Evolutionary conservation across 768 basidiomycete genomes (phyloP).

Genomic region (Termitomyces sp.): DNA sequence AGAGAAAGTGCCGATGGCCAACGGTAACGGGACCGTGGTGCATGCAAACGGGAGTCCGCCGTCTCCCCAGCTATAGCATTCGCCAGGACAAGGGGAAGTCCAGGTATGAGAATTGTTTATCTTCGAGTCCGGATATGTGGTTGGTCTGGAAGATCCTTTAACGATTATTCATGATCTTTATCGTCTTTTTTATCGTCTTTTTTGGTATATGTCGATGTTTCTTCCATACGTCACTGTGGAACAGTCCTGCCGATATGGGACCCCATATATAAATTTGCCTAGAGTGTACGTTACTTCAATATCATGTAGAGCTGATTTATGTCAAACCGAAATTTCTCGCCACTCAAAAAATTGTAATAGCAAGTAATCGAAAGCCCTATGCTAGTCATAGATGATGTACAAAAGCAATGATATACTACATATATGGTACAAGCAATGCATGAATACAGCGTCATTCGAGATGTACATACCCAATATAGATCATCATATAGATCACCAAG

Average conservation of each 20-base stretch:
- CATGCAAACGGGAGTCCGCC: slow-evolving; percentile 5
- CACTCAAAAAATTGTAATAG: background rate
- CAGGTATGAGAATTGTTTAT: background rate
- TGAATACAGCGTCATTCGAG: background rate
- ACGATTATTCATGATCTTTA: slow-evolving; percentile 5
- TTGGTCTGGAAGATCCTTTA: background rate
- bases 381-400: background rate
- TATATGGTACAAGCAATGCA: background rate
- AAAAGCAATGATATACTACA: background rate
- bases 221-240: background rate
- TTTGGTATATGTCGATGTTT: background rate
- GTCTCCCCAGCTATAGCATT: slow-evolving; percentile 2
- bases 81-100: background rate
- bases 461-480: background rate
- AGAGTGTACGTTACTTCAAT: slow-evolving; percentile 14
- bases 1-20: background rate
- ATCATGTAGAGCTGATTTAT: slow-evolving; percentile 10
- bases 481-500: background rate
- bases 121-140: background rate
- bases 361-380: background rate
- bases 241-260: background rate
- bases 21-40: slow-evolving; percentile 3
- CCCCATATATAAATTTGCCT: slow-evolving; percentile 4
- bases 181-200: background rate
- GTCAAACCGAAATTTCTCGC: background rate